Percentiles rank a stretch among this genome's conserved stretches.
These are phyloP conservation scores for Dipteronia dyeriana DNA, from an alignment of 345 rosid genomes.

Conservation along the genomic window DNA sequence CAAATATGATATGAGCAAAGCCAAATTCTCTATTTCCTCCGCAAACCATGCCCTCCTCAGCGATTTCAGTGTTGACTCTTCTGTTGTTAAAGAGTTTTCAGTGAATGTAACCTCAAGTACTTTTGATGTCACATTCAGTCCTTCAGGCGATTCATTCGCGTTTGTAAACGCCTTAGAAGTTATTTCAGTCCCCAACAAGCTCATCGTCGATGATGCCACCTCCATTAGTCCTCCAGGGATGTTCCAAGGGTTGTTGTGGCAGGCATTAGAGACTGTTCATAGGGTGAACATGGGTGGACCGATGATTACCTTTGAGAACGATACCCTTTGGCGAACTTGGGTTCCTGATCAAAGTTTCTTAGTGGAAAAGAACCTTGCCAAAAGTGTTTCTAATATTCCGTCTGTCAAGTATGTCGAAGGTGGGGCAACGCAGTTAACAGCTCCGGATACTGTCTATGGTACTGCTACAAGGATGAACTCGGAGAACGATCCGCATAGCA, in stretches of 20 bases:
- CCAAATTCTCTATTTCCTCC: constrained; percentile 62
- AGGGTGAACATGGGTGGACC: constrained; percentile 96
- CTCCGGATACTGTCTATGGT: constrained; percentile 77
- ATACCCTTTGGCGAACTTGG: constrained; percentile 85
- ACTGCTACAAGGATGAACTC: constrained; percentile 70
- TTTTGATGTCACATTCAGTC: constrained; percentile 64
- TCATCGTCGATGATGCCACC: constrained; percentile 43
- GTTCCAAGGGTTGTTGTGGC: constrained; percentile 49
- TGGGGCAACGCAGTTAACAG: constrained; percentile 49
- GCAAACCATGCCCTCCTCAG: constrained; percentile 54
- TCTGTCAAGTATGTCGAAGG: constrained; percentile 56
- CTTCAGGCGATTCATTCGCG: constrained; percentile 58
- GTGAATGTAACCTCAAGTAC: constrained; percentile 45
- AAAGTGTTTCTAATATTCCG: constrained; percentile 33
- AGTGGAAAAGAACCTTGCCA: constrained; percentile 38
- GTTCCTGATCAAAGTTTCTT: constrained; percentile 57
- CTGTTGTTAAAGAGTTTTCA: constrained; percentile 66
- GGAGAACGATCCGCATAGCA: constrained; percentile 37
- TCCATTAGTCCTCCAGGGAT: constrained; percentile 26
- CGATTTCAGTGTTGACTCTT: constrained; percentile 38
- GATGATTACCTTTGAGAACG: constrained; percentile 46
- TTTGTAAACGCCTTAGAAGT: constrained; percentile 81
- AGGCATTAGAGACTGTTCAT: constrained; percentile 72
- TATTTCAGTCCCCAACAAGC: constrained; percentile 68
- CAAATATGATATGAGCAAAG: constrained; percentile 54